A percentile compares a stretch with the other conserved stretches of the same genome.
Conservation (phyloP, 352 stramenopile species). For the Thraustochytrium striatum region DNA sequence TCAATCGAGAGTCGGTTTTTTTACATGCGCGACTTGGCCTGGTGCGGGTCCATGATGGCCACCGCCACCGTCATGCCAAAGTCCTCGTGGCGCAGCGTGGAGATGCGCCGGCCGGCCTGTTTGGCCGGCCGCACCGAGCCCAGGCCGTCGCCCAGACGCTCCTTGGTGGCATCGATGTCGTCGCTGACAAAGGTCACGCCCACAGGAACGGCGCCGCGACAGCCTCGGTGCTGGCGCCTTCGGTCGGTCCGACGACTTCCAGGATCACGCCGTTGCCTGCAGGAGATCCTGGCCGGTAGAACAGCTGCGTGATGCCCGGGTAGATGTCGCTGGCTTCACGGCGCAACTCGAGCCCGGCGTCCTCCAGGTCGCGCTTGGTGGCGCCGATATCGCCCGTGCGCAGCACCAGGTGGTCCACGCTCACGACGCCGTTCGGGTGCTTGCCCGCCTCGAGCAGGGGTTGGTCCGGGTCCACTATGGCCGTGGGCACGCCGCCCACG, state of each 20-base stretch:
- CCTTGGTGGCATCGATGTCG: constrained; percentile 4
- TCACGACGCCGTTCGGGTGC: constrained; percentile 32
- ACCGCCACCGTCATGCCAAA: constrained; percentile 4
- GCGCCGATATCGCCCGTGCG: background rate
- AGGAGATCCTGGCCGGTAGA: constrained; percentile 6
- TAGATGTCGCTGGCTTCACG: background rate
- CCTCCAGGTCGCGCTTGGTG: background rate
- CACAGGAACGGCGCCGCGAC: too few species aligned
- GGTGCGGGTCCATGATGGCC: constrained; percentile 37
- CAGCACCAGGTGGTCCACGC: constrained; percentile 23
- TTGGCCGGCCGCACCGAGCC: constrained; percentile 23
- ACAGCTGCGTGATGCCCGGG: constrained; percentile 9
- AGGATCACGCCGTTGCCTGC: background rate
- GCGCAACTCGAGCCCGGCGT: background rate
- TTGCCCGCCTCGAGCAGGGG: background rate
- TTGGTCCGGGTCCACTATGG: background rate
- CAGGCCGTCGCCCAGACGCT: background rate
- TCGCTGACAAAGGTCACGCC: constrained; percentile 8
- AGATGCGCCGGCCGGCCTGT: constrained; percentile 16
- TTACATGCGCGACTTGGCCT: too few species aligned
- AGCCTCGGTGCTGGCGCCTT: too few species aligned
- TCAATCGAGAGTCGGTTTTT: too few species aligned
- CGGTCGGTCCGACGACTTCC: background rate
- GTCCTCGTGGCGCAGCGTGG: background rate
- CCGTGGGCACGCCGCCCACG: background rate